These are phyloP conservation scores for Ophiocordyceps robertsii DNA, from an alignment of 2,329 filamentous ascomycete genomes.

Conservation along the genomic window DNA sequence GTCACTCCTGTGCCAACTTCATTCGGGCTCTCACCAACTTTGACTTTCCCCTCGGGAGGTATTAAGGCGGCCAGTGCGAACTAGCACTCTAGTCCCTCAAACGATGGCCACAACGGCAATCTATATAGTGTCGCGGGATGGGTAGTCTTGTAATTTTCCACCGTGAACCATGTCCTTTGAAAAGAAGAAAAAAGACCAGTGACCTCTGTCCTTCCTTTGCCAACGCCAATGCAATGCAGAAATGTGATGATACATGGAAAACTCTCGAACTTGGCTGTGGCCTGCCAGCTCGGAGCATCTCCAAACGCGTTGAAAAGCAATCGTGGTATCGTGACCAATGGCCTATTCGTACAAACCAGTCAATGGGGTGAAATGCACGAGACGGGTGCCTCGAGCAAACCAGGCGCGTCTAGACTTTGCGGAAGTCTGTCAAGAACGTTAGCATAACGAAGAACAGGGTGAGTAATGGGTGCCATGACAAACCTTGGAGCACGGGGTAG, in stretches of 20 bases:
- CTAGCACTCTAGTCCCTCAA: constrained; percentile 4
- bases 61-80: constrained; percentile 13
- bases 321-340: constrained; percentile 34
- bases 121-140: constrained; percentile 25
- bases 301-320: constrained; percentile 15
- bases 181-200: constrained; percentile 13
- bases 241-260: constrained; percentile 25
- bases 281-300: constrained; percentile 8
- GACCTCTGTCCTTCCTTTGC: constrained; percentile 18
- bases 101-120: constrained; percentile 18
- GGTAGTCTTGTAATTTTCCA: constrained; percentile 23
- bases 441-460: constrained; percentile 1
- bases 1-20: constrained; percentile 1
- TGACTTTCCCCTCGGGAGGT: constrained; percentile 10
- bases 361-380: constrained; percentile 8
- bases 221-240: constrained; percentile 48
- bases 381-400: constrained; percentile 2
- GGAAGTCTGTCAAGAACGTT: constrained; percentile 31
- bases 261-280: constrained; percentile 8
- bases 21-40: constrained; percentile 7
- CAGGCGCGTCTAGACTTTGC: constrained; percentile 33
- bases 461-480: constrained; percentile 11
- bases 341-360: constrained; percentile 28
- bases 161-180: constrained; percentile 17
- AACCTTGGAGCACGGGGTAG: constrained; percentile 86